Percentiles rank a stretch among this genome's conserved stretches.
These are phyloP conservation scores for Dactylonectria estremocensis DNA, from an alignment of 2,329 filamentous ascomycete species.

Conservation along the genomic window DNA sequence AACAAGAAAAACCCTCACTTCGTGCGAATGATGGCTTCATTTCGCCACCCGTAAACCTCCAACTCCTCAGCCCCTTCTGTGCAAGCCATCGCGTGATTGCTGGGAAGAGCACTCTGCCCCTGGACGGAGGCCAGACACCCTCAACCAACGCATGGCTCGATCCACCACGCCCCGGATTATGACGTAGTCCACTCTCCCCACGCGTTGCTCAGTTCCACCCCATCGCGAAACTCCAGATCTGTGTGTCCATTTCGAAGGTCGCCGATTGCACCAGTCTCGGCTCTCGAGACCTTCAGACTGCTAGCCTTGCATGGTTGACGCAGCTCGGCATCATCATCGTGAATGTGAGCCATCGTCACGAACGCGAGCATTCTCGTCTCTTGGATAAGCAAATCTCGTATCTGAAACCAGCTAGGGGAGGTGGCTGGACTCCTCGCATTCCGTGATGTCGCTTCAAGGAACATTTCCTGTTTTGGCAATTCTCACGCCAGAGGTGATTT, in stretches of 20 bases:
- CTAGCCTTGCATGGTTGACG: conserved; percentile 42
- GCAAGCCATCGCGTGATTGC: conserved; percentile 11
- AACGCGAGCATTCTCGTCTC: conserved; percentile 7
- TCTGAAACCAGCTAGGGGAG: not conserved
- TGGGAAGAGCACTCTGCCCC: not conserved
- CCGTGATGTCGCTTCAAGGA: not conserved
- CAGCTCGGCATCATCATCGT: conserved; percentile 29
- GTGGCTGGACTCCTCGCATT: not conserved
- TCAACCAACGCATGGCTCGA: conserved; percentile 13
- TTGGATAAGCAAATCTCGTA: conserved; percentile 6
- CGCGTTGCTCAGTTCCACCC: conserved; percentile 4
- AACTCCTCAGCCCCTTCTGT: not conserved
- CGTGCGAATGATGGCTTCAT: not conserved
- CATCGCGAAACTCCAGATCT: conserved; percentile 36
- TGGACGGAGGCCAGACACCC: conserved; percentile 9
- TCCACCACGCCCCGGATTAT: conserved; percentile 38
- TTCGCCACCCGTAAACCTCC: not conserved
- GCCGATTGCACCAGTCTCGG: conserved; percentile 12
- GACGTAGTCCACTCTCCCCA: conserved; percentile 37
- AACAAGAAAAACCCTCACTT: not conserved
- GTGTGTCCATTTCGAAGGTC: conserved; percentile 33
- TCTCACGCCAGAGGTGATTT: not conserved
- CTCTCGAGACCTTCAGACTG: not conserved
- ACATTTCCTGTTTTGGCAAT: not conserved
- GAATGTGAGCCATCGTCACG: conserved; percentile 19